Percentiles rank a stretch among this genome's conserved stretches.
These are phyloP conservation scores for Alternaria conjuncta DNA, from an alignment of 2,329 filamentous ascomycete genomes.

Conservation along the genomic window DNA sequence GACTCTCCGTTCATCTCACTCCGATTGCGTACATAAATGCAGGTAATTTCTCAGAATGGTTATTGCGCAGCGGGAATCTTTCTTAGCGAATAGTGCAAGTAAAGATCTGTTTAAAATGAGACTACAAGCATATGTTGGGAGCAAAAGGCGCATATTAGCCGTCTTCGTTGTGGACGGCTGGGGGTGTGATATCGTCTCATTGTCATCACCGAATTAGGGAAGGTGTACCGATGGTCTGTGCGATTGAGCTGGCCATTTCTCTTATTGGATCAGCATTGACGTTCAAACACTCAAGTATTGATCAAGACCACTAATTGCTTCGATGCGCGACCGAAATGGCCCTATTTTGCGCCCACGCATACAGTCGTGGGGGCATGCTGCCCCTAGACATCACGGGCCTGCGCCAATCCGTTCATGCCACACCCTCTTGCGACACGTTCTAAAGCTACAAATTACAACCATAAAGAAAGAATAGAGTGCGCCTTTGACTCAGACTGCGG, in stretches of 20 bases:
- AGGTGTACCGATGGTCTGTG: background rate
- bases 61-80: background rate
- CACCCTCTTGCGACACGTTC: background rate
- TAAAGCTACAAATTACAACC: background rate
- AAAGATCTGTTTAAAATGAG: background rate
- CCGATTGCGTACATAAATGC: background rate
- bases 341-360: background rate
- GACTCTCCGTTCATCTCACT: background rate
- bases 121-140: background rate
- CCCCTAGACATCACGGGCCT: background rate
- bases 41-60: background rate
- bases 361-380: background rate
- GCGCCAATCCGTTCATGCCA: background rate
- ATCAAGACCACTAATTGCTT: background rate
- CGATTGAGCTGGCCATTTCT: background rate
- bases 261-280: background rate
- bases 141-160: background rate
- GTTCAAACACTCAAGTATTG: background rate
- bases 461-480: background rate
- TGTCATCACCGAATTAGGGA: background rate
- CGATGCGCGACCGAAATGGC: background rate
- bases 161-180: background rate
- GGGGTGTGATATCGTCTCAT: background rate
- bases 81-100: background rate
- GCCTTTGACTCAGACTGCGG: too few species aligned